phyloP scores from a whole-genome alignment of 257 asterid genomes.

The Henckelia pumila region DNA sequence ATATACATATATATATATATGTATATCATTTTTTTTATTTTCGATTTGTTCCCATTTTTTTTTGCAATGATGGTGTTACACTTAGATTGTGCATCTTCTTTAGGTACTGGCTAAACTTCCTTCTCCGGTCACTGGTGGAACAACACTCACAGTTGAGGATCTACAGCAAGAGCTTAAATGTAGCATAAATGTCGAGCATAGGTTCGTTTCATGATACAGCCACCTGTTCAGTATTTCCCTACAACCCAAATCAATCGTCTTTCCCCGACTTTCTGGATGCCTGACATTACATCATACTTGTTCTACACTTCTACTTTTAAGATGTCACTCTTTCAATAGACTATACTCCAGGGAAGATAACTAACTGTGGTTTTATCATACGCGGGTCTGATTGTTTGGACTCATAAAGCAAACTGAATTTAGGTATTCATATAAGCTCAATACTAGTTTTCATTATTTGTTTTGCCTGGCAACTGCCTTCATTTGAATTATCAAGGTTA shows the following conservation, averaged over 20 bases:
- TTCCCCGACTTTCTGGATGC: not conserved
- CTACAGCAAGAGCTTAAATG: slow-evolving; percentile 91
- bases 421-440: not conserved
- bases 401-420: not conserved
- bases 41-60: not conserved
- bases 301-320: not conserved
- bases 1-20: not conserved
- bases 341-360: not conserved
- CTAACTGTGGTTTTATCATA: not conserved
- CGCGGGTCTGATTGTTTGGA: not conserved
- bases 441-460: not conserved
- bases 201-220: slow-evolving; percentile 44
- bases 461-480: not conserved
- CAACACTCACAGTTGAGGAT: slow-evolving; percentile 88
- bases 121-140: slow-evolving; percentile 79
- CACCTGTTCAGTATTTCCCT: slow-evolving; percentile 8
- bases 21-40: not conserved
- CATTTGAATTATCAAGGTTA: not conserved
- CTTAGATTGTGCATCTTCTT: slow-evolving; percentile 24
- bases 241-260: not conserved
- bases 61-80: slow-evolving; percentile 15
- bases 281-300: not conserved
- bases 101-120: slow-evolving; percentile 89
- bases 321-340: not conserved
- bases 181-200: slow-evolving; percentile 75